Evolutionary conservation across 257 asterid species (phyloP), one percentile per base, ranked within the genome.

Genomic region (Echites panduratus): DNA sequence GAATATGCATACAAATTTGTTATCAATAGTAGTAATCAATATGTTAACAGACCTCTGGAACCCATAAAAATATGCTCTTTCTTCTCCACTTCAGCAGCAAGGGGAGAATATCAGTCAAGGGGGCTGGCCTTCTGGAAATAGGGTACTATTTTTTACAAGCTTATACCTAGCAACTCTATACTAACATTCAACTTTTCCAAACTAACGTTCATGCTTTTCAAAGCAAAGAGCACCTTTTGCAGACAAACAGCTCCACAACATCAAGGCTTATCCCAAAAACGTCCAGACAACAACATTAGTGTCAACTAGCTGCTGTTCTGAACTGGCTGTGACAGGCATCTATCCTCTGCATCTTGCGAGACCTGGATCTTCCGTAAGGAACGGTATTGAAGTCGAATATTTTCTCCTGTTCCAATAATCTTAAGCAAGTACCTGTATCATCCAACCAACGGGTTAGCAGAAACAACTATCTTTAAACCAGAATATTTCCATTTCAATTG

Each of bases 371-470:
- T 94, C 80, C 89, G 85, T 75, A 94, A 86, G 67, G 98, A 91
- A 66, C 98, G 98, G 75, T 94, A 91, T 52, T 94, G 99, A 70
- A 94, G 67, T 67, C 99, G 90, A 19, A 94, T 88, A 72, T 85
- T 89, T 83, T 91, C 99, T 67, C 97, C 98, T 41, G 90, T 91
- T 69, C 81, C 99, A 61, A 87, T 73, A 62, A 86, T 86, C 84
- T 82, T 90, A 58, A 94, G 99, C 86, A 91, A 84, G 81, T 94
- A 94, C 99, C 80, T 76, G 75, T 32, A 62, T 4, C 66, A 61
- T 11, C n/a, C n/a, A 27, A 61, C 10, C 57, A 27, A 26, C 32
- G n/a, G 45, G 32, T 62, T 32, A 32, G 45, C n/a, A 29, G 45
- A 35, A 32, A 40, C 12, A 61, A 4, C 66, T 61, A 5, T 32